Percentiles rank a stretch among this genome's conserved stretches.
These are phyloP conservation scores for Xylariomycetidae sp. DNA, from an alignment of 2,329 filamentous ascomycete genomes.

Conservation along the genomic window DNA sequence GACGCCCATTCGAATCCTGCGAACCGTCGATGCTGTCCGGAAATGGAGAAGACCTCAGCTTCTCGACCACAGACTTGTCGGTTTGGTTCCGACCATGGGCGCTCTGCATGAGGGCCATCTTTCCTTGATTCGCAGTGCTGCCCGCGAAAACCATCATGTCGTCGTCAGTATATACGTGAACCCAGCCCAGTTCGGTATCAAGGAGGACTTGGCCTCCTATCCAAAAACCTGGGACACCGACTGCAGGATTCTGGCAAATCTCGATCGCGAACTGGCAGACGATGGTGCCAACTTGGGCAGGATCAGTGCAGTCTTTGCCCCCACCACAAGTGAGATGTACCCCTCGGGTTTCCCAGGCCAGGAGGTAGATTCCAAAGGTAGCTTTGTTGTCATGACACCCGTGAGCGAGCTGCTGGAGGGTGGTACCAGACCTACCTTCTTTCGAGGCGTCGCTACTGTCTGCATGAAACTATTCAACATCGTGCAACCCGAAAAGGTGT, in stretches of 20 bases:
- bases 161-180: conserved; percentile 95
- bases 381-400: conserved; percentile 88
- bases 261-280: conserved; percentile 70
- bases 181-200: conserved; percentile 88
- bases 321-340: conserved; percentile 80
- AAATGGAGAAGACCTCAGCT: conserved; percentile 63
- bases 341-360: conserved; percentile 71
- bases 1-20: conserved; percentile 66
- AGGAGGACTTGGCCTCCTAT: conserved; percentile 85
- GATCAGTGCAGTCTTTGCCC: conserved; percentile 81
- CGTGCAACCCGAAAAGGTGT: conserved; percentile 70
- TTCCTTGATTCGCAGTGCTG: conserved; percentile 78
- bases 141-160: conserved; percentile 77
- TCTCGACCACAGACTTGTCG: conserved; percentile 66
- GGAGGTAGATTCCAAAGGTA: conserved; percentile 72
- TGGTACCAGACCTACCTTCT: conserved; percentile 83
- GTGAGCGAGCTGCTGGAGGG: conserved; percentile 80
- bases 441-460: conserved; percentile 91
- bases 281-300: conserved; percentile 58
- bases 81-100: conserved; percentile 95
- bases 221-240: conserved; percentile 86
- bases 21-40: conserved; percentile 68
- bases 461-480: conserved; percentile 94
- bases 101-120: conserved; percentile 91
- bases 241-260: conserved; percentile 56